Conservation (phyloP, 306 rosid genomes). For the Begonia masoniana region DNA sequence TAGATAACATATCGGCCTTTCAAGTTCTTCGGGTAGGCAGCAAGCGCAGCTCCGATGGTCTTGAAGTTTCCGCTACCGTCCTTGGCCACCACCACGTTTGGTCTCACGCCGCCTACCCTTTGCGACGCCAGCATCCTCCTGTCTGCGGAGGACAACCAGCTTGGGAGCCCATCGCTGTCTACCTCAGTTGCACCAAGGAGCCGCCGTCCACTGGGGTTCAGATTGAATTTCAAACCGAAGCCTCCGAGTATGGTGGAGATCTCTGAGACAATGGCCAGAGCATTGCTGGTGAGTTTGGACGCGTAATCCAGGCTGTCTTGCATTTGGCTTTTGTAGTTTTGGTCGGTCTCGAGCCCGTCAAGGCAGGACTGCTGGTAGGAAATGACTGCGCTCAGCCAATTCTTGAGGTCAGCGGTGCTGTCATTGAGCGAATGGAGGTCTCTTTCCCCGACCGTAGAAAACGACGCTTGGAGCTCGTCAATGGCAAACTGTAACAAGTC, state of each 20-base stretch:
- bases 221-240: constrained; percentile 22
- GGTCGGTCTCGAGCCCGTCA: constrained; percentile 23
- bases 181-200: constrained; percentile 23
- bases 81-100: constrained; percentile 51
- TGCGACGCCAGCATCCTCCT: constrained; percentile 31
- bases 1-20: constrained; percentile 35
- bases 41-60: constrained; percentile 34
- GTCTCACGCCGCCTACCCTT: not conserved
- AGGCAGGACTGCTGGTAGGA: constrained; percentile 36
- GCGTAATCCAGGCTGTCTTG: constrained; percentile 4
- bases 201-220: constrained; percentile 29
- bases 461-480: constrained; percentile 21
- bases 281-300: constrained; percentile 30
- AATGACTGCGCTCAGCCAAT: constrained; percentile 51
- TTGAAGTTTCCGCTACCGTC: constrained; percentile 50
- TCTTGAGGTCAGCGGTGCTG: constrained; percentile 28
- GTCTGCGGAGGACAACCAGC: constrained; percentile 38
- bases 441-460: constrained; percentile 14
- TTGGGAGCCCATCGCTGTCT: constrained; percentile 24
- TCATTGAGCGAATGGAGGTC: constrained; percentile 12
- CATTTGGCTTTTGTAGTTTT: constrained; percentile 16
- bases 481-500: constrained; percentile 32
- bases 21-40: constrained; percentile 24
- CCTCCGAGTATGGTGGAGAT: constrained; percentile 16
- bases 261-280: constrained; percentile 29